A percentile compares a stretch with the other conserved stretches of the same genome.
phyloP scores from a whole-genome alignment of 805 yeast genomes.

The Crinitomyces ghanaensis region DNA sequence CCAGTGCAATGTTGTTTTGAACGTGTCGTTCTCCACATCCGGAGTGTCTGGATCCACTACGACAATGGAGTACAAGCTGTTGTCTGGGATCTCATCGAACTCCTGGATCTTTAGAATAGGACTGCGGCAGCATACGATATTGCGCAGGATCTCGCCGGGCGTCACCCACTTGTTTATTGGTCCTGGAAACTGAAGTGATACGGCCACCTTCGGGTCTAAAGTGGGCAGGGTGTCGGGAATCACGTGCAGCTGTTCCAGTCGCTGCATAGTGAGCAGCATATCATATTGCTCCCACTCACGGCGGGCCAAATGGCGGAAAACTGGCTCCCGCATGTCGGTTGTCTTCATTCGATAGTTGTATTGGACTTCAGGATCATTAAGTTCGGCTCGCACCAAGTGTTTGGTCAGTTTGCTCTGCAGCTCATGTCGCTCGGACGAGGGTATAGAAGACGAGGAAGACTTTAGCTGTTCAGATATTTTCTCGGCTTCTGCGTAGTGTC shows the following conservation, averaged over 20 bases:
- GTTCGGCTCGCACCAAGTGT: constrained; percentile 51
- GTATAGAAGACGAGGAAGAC: too few relatives aligned
- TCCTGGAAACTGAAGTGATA: constrained; percentile 64
- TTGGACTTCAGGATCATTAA: constrained; percentile 72
- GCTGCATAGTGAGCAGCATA: constrained; percentile 77
- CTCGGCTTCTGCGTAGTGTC: constrained; percentile 31
- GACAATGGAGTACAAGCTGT: constrained; percentile 60
- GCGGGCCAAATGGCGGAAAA: constrained; percentile 59
- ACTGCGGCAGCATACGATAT: constrained; percentile 59
- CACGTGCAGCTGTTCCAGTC: constrained; percentile 72
- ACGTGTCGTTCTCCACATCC: constrained; percentile 56
- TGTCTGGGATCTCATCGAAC: constrained; percentile 39
- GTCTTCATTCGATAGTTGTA: constrained; percentile 43
- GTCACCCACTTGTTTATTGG: constrained; percentile 49
- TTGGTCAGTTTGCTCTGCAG: constrained; percentile 13
- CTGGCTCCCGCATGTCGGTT: constrained; percentile 62
- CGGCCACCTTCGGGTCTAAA: constrained; percentile 66
- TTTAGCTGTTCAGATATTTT: constrained; percentile 24
- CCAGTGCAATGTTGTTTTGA: constrained; percentile 61
- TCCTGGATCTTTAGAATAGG: constrained; percentile 74
- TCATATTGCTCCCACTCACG: constrained; percentile 62
- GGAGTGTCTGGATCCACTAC: constrained; percentile 91
- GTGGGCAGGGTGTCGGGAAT: constrained; percentile 95
- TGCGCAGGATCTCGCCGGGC: constrained; percentile 68
- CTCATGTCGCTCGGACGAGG: too few relatives aligned